Conservation (phyloP, 2,329 filamentous ascomycete genomes). For the Xylaria polymorpha region DNA sequence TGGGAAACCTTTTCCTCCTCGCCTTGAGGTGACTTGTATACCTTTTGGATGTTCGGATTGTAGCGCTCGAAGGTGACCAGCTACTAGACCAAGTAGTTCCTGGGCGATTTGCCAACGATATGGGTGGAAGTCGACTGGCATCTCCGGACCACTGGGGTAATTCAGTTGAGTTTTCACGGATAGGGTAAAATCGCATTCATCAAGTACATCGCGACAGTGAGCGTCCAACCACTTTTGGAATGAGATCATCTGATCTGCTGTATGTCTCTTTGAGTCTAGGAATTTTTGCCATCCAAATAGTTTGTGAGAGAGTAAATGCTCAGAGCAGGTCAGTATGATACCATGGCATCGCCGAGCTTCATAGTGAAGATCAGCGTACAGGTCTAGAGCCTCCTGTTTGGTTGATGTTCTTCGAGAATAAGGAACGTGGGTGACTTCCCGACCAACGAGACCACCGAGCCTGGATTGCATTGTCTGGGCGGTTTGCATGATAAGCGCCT, state of each 20-base stretch:
- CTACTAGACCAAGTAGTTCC: slow-evolving; percentile 55
- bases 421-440: slow-evolving; percentile 66
- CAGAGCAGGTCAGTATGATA: slow-evolving; percentile 70
- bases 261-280: slow-evolving; percentile 56
- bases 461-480: slow-evolving; percentile 66
- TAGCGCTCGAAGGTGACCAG: slow-evolving; percentile 54
- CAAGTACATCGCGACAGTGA: slow-evolving; percentile 69
- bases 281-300: slow-evolving; percentile 70
- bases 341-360: slow-evolving; percentile 57
- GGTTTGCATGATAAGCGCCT: slow-evolving; percentile 68
- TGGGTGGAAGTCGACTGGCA: slow-evolving; percentile 63
- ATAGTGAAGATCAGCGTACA: slow-evolving; percentile 55
- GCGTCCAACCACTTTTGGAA: slow-evolving; percentile 63
- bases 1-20: slow-evolving; percentile 59
- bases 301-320: slow-evolving; percentile 73
- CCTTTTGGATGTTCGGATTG: slow-evolving; percentile 51
- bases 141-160: slow-evolving; percentile 64
- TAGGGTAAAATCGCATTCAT: slow-evolving; percentile 71
- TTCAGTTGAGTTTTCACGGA: slow-evolving; percentile 67
- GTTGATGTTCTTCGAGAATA: slow-evolving; percentile 66
- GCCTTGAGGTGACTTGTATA: slow-evolving; percentile 58
- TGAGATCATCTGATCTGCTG: slow-evolving; percentile 61
- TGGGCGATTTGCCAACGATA: slow-evolving; percentile 62
- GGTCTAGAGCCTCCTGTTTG: slow-evolving; percentile 41
- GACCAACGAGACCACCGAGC: slow-evolving; percentile 66